These are phyloP conservation scores for Ascochyta fabae DNA, from an alignment of 2,329 filamentous ascomycete genomes.

Conservation along the genomic window DNA sequence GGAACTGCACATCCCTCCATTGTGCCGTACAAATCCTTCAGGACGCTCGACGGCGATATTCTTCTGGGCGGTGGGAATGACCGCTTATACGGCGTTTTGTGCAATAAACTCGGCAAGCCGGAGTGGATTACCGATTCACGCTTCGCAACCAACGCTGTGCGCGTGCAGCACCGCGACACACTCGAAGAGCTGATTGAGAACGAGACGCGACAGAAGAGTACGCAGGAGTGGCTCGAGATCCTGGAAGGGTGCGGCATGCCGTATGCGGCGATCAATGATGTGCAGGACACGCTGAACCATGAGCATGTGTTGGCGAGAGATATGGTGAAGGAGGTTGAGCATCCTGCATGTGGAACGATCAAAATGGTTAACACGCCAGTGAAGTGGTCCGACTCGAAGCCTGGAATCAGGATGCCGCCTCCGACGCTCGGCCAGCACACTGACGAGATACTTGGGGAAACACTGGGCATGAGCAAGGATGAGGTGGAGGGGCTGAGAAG, in stretches of 20 bases:
- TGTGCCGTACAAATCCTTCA: conserved; percentile 89
- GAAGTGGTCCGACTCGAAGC: conserved; percentile 86
- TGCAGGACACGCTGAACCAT: conserved; percentile 82
- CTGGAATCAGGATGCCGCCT: conserved; percentile 76
- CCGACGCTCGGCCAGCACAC: conserved; percentile 71
- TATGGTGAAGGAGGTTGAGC: conserved; percentile 90
- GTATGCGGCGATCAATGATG: conserved; percentile 92
- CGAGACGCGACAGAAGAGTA: conserved; percentile 77
- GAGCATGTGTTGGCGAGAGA: conserved; percentile 78
- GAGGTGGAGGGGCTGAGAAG: conserved; percentile 42
- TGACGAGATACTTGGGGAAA: conserved; percentile 43
- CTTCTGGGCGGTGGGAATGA: conserved; percentile 71
- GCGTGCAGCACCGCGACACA: conserved; percentile 72
- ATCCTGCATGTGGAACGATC: conserved; percentile 81
- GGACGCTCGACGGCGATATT: conserved; percentile 67
- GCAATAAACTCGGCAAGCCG: conserved; percentile 62
- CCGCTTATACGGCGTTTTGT: conserved; percentile 65
- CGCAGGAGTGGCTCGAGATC: conserved; percentile 82
- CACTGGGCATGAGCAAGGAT: conserved; percentile 39
- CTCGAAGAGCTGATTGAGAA: conserved; percentile 81
- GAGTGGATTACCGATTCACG: conserved; percentile 65
- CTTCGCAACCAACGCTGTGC: conserved; percentile 65
- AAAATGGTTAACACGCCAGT: conserved; percentile 93
- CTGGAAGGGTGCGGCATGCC: conserved; percentile 94
- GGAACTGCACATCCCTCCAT: conserved; percentile 98